These are phyloP conservation scores for Obba rivulosa DNA, from an alignment of 768 basidiomycete genomes.

Conservation along the genomic window DNA sequence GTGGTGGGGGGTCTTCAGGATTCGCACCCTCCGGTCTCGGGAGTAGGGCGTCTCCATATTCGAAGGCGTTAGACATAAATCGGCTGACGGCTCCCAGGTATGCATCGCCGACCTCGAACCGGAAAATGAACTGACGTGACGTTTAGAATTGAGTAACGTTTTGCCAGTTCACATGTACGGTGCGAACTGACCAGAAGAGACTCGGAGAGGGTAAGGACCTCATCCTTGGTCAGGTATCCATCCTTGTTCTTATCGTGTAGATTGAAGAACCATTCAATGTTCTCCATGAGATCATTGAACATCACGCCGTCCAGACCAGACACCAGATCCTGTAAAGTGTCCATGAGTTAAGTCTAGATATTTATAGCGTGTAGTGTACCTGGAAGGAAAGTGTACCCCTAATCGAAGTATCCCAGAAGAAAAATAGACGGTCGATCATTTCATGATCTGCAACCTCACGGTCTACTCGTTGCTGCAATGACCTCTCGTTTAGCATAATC, in stretches of 20 bases:
- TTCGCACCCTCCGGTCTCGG: slow-evolving; percentile 42
- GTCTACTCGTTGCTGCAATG: slow-evolving; percentile 72
- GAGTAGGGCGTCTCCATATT: slow-evolving; percentile 92
- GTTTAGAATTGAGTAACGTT: slow-evolving; percentile 1
- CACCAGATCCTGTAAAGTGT: slow-evolving; percentile 67
- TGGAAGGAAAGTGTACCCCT: slow-evolving; percentile 87
- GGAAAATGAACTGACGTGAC: slow-evolving; percentile 83
- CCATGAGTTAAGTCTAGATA: not conserved
- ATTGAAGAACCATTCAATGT: slow-evolving; percentile 98
- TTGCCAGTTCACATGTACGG: slow-evolving; percentile 4
- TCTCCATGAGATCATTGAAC: slow-evolving; percentile 97
- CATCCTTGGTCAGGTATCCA: slow-evolving; percentile 92
- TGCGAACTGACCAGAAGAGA: slow-evolving; percentile 68
- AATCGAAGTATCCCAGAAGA: slow-evolving; percentile 85
- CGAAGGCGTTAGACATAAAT: slow-evolving; percentile 98
- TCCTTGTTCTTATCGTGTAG: slow-evolving; percentile 96
- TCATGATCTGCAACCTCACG: slow-evolving; percentile 93
- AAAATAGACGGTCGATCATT: slow-evolving; percentile 89
- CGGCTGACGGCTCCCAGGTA: slow-evolving; percentile 95
- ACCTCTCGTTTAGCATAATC: not conserved
- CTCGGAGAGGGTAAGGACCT: slow-evolving; percentile 92
- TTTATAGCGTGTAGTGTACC: slow-evolving; percentile 34
- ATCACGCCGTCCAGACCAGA: slow-evolving; percentile 86
- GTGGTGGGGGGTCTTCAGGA: slow-evolving; percentile 34
- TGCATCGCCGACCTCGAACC: slow-evolving; percentile 92